Percentiles rank a stretch among this genome's conserved stretches.
phyloP scores from a whole-genome alignment of 2,329 filamentous ascomycete species.

The Microsporum canis region DNA sequence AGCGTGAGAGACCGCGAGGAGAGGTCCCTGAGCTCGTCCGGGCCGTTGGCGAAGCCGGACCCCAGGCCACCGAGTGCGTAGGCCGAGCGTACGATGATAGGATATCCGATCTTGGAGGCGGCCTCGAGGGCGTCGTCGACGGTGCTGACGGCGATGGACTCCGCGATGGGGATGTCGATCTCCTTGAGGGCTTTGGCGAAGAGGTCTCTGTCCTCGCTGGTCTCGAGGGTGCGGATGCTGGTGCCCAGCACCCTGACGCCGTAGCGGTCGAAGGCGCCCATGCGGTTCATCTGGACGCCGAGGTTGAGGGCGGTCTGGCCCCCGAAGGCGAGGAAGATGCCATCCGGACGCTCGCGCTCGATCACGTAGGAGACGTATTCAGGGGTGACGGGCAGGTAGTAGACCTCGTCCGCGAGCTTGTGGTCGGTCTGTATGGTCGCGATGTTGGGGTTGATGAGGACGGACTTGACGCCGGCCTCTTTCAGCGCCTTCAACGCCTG shows the following conservation, averaged over 20 bases:
- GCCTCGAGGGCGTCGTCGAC: slow-evolving; percentile 86
- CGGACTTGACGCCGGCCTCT: slow-evolving; percentile 80
- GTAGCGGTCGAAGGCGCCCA: slow-evolving; percentile 90
- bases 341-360: slow-evolving; percentile 88
- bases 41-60: slow-evolving; percentile 88
- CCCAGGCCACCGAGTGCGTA: slow-evolving; percentile 94
- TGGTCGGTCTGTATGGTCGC: slow-evolving; percentile 97
- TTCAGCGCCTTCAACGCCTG: slow-evolving; percentile 95
- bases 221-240: slow-evolving; percentile 84
- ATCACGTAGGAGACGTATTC: slow-evolving; percentile 98
- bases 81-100: slow-evolving; percentile 93
- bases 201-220: slow-evolving; percentile 88
- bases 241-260: slow-evolving; percentile 93
- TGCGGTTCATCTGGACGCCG: slow-evolving; percentile 93
- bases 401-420: slow-evolving; percentile 89
- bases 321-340: slow-evolving; percentile 93
- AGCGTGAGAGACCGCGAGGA: slow-evolving; percentile 84
- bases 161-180: slow-evolving; percentile 93
- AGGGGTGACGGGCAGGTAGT: slow-evolving; percentile 93
- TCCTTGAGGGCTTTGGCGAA: slow-evolving; percentile 93
- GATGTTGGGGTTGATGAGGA: slow-evolving; percentile 96
- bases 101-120: slow-evolving; percentile 79
- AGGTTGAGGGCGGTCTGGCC: slow-evolving; percentile 95
- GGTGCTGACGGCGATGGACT: slow-evolving; percentile 84
- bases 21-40: slow-evolving; percentile 87